These are phyloP conservation scores for Boletus fagicola DNA, from an alignment of 768 basidiomycete genomes.

Conservation along the genomic window DNA sequence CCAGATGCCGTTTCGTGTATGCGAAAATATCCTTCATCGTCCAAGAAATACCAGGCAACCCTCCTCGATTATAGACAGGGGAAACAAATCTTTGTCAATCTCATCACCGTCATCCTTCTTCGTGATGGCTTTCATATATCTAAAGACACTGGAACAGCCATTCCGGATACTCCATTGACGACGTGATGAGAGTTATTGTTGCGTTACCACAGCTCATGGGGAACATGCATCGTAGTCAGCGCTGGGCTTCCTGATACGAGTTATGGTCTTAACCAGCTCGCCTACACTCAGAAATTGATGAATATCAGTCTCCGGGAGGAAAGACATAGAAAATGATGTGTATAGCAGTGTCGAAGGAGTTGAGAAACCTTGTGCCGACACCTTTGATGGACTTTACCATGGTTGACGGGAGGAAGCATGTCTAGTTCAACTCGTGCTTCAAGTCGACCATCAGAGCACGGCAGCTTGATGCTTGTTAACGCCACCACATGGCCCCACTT, in stretches of 20 bases:
- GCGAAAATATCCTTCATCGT: slow-evolving; percentile 58
- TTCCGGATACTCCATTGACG: slow-evolving; percentile 77
- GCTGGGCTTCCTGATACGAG: neutral
- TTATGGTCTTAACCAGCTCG: slow-evolving; percentile 9
- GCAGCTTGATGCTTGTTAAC: no score
- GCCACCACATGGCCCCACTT: no score
- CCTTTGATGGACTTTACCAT: no score
- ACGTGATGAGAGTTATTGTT: slow-evolving; percentile 70
- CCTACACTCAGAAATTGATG: slow-evolving; percentile 18
- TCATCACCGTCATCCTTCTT: no score
- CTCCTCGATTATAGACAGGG: no score
- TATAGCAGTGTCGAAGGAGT: slow-evolving; percentile 47
- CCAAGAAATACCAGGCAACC: no score
- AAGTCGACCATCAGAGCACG: no score
- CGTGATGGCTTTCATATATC: no score
- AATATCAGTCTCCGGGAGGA: slow-evolving; percentile 17
- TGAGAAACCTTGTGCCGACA: slow-evolving; percentile 42
- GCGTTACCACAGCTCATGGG: slow-evolving; percentile 47
- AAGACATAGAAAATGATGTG: slow-evolving; percentile 23
- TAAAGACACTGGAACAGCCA: slow-evolving; percentile 55
- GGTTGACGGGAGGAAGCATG: no score
- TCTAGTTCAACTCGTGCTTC: no score
- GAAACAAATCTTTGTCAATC: no score
- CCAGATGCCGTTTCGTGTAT: slow-evolving; percentile 63
- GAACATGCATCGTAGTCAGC: neutral